Conservation (phyloP, 2,329 filamentous ascomycete species). For the Balansia obtecta region DNA sequence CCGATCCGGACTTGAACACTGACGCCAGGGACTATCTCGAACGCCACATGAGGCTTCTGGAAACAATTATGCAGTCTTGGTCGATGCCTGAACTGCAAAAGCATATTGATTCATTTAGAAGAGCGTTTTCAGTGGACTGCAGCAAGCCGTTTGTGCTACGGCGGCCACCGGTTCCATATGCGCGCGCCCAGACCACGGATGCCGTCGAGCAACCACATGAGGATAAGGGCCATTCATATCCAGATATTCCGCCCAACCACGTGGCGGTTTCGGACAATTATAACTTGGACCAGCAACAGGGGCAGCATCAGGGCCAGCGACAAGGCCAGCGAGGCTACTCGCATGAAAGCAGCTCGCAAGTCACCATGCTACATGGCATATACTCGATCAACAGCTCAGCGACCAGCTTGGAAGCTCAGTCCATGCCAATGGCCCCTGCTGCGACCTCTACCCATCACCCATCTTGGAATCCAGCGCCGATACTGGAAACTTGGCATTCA, state of each 20-base stretch:
- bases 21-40: slow-evolving; percentile 85
- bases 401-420: not conserved
- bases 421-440: not conserved
- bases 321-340: not conserved
- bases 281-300: not conserved
- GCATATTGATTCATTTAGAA: slow-evolving; percentile 77
- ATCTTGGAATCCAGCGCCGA: slow-evolving; percentile 71
- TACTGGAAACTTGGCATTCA: slow-evolving; percentile 60
- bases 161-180: slow-evolving; percentile 77
- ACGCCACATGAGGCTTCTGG: slow-evolving; percentile 85
- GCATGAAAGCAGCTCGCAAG: not conserved
- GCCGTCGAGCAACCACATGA: not conserved
- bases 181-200: not conserved
- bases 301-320: not conserved
- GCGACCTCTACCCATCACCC: not conserved
- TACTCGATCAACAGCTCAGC: not conserved
- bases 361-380: not conserved
- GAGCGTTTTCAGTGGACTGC: slow-evolving; percentile 81
- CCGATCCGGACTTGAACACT: slow-evolving; percentile 73
- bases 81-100: slow-evolving; percentile 82
- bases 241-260: not conserved
- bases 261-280: not conserved
- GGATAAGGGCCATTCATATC: not conserved
- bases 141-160: slow-evolving; percentile 82
- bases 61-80: slow-evolving; percentile 72